A percentile compares a stretch with the other conserved stretches of the same genome.
Conservation (phyloP, 2,329 filamentous ascomycete species). For the Aspergillus sp. region DNA sequence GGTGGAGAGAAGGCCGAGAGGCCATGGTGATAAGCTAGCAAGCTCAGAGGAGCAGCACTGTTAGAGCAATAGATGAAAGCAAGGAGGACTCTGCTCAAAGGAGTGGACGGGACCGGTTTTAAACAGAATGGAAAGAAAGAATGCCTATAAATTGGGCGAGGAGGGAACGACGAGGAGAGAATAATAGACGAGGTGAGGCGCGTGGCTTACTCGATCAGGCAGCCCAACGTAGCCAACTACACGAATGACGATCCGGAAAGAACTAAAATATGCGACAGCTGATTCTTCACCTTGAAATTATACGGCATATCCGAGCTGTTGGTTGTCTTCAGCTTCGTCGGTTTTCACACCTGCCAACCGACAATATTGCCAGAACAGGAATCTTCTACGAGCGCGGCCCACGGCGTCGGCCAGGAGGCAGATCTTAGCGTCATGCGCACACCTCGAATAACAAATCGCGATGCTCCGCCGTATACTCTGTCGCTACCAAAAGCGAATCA, state of each 20-base stretch:
- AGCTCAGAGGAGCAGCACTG: neutral
- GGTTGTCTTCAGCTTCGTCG: neutral
- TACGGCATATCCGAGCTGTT: neutral
- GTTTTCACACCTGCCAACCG: neutral
- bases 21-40: slow-evolving; percentile 20
- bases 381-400: slow-evolving; percentile 5
- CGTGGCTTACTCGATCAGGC: slow-evolving; percentile 18
- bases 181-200: neutral
- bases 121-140: neutral
- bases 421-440: slow-evolving; percentile 9
- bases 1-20: slow-evolving; percentile 31
- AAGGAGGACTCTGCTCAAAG: neutral
- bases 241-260: neutral
- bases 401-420: neutral
- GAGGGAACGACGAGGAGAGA: slow-evolving; percentile 1
- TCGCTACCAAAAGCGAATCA: neutral
- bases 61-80: neutral
- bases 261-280: neutral
- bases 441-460: neutral
- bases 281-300: neutral
- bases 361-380: neutral
- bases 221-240: neutral
- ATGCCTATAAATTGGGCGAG: neutral
- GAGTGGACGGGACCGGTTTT: slow-evolving; percentile 30
- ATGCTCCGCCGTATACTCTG: neutral